A percentile compares a stretch with the other conserved stretches of the same genome.
Conservation (phyloP, 306 rosid species). For the Prunus mongolica region DNA sequence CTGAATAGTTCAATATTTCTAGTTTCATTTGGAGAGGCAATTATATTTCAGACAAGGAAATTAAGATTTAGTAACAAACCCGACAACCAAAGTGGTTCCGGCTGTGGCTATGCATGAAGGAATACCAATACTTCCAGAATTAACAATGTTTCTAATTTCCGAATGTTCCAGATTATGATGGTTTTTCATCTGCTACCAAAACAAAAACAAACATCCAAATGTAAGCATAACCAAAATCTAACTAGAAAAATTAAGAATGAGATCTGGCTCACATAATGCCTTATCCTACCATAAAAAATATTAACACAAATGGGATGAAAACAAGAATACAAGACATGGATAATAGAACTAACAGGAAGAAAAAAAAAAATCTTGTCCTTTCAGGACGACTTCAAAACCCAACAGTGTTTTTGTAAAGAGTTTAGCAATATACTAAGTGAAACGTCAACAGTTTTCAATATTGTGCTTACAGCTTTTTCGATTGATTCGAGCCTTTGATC, state of each 20-base stretch:
- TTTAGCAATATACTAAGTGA: background rate
- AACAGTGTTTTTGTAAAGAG: background rate
- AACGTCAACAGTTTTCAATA: background rate
- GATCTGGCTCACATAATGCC: background rate
- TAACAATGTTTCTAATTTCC: constrained; percentile 58
- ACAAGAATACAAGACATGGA: background rate
- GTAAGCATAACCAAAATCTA: background rate
- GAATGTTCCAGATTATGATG: constrained; percentile 46
- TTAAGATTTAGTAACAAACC: constrained; percentile 46
- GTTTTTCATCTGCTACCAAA: constrained; percentile 54
- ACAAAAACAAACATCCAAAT: constrained; percentile 6
- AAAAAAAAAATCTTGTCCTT: background rate
- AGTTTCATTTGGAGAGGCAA: background rate
- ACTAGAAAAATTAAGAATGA: background rate
- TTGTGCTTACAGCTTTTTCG: constrained; percentile 57
- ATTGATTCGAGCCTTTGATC: constrained; percentile 84
- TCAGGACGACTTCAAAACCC: background rate
- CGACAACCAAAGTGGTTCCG: constrained; percentile 75
- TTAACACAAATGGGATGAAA: background rate
- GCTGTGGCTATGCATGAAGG: constrained; percentile 86
- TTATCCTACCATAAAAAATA: background rate
- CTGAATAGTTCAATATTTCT: background rate
- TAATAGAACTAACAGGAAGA: background rate
- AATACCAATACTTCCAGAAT: constrained; percentile 40
- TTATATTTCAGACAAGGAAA: background rate